Percentiles rank a stretch among this genome's conserved stretches.
Conservation (phyloP, 805 yeast species). For the Candida mattraensis region DNA sequence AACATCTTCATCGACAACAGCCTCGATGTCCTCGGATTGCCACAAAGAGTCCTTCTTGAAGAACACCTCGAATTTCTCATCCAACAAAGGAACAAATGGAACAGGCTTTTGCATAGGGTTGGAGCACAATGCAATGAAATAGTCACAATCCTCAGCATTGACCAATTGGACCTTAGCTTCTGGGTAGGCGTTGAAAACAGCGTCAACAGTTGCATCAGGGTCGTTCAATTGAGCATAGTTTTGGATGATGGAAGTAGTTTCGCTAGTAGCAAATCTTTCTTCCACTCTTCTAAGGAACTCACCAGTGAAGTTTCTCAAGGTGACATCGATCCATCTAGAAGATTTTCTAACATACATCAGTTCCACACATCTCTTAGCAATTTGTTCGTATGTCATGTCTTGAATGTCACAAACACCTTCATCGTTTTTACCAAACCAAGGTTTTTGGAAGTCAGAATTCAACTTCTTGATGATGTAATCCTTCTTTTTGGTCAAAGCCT, state of each 20-base stretch:
- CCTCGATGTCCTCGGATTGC: conserved; percentile 97
- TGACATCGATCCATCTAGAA: conserved; percentile 80
- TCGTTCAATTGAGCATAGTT: conserved; percentile 63
- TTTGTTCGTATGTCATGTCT: conserved; percentile 94
- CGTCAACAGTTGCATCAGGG: conserved; percentile 62
- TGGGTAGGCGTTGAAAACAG: conserved; percentile 68
- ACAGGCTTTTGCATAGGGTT: conserved; percentile 93
- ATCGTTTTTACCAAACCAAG: conserved; percentile 87
- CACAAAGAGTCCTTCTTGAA: conserved; percentile 98
- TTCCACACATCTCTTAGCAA: conserved; percentile 83
- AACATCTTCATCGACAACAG: conserved; percentile 94
- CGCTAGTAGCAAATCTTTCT: conserved; percentile 78
- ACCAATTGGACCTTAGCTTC: conserved; percentile 77
- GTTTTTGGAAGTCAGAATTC: conserved; percentile 95
- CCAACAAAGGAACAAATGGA: conserved; percentile 94
- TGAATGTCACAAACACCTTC: conserved; percentile 85
- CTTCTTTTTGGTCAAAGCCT: conserved; percentile 77
- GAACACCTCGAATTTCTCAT: conserved; percentile 90
- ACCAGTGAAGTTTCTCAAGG: conserved; percentile 85
- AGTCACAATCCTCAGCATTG: conserved; percentile 94
- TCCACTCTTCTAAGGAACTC: conserved; percentile 90
- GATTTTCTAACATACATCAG: conserved; percentile 81
- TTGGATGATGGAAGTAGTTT: conserved; percentile 70
- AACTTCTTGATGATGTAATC: conserved; percentile 81
- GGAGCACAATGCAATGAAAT: conserved; percentile 78